phyloP scores from a whole-genome alignment of 148 eudicot species.

The Rhododendron molle region DNA sequence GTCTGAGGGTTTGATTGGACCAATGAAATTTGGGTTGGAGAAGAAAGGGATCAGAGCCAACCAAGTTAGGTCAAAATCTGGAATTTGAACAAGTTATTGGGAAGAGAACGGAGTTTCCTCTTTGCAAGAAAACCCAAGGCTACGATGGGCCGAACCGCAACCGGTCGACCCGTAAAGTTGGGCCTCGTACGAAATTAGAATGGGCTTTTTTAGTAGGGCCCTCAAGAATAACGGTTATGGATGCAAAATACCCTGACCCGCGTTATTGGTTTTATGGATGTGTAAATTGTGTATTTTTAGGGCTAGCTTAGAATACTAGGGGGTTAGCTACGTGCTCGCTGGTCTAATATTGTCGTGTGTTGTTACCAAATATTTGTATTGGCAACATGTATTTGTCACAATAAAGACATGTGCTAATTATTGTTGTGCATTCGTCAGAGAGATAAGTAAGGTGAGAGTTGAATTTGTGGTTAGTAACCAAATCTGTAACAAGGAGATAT shows the following conservation, averaged over 20 bases:
- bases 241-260: not conserved
- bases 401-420: too few species aligned
- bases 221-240: not conserved
- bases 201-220: not conserved
- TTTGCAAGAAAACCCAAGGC: not conserved
- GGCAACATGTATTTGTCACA: too few species aligned
- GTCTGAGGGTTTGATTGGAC: not conserved
- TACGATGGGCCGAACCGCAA: not conserved
- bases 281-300: too few species aligned
- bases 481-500: too few species aligned
- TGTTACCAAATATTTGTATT: too few species aligned
- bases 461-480: too few species aligned
- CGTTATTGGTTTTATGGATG: not conserved
- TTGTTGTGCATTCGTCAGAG: too few species aligned
- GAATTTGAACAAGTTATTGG: not conserved
- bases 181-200: not conserved
- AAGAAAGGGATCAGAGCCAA: not conserved
- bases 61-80: not conserved
- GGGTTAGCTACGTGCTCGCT: too few species aligned
- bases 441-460: too few species aligned
- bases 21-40: not conserved
- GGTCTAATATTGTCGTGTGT: too few species aligned
- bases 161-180: not conserved
- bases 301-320: too few species aligned
- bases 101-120: not conserved